Evolutionary conservation across 202 grass and related monocot species (phyloP).

Genomic region (Schoenoplectus triqueter): DNA sequence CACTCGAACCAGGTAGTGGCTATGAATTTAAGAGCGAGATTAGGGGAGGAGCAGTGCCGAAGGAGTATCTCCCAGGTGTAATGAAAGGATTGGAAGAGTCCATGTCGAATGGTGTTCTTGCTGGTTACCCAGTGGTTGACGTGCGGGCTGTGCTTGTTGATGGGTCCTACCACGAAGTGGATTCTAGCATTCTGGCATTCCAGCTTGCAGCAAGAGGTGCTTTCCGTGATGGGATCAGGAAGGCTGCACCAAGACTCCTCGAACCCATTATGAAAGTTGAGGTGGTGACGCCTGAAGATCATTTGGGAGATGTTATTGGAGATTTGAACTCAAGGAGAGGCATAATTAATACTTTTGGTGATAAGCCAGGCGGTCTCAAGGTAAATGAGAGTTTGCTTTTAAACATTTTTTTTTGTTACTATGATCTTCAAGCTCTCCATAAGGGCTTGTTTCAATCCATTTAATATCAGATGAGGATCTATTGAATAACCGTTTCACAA

Average conservation of each 20-base stretch:
- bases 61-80: slow-evolving; percentile 94
- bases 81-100: slow-evolving; percentile 96
- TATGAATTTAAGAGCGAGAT: slow-evolving; percentile 99
- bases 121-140: slow-evolving; percentile 91
- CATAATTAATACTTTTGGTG: slow-evolving; percentile 82
- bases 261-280: slow-evolving; percentile 97
- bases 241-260: slow-evolving; percentile 78
- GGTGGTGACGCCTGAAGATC: slow-evolving; percentile 96
- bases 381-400: slow-evolving; percentile 40
- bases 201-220: slow-evolving; percentile 94
- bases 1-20: slow-evolving; percentile 82
- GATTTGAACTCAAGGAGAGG: slow-evolving; percentile 97
- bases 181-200: slow-evolving; percentile 96
- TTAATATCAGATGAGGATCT: neutral
- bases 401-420: too few species aligned
- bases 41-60: slow-evolving; percentile 90
- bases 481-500: neutral
- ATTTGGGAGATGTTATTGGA: slow-evolving; percentile 99
- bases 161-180: slow-evolving; percentile 96
- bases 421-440: neutral
- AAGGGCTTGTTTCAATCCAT: neutral
- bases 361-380: slow-evolving; percentile 96
- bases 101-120: slow-evolving; percentile 91
- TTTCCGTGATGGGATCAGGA: slow-evolving; percentile 92
- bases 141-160: slow-evolving; percentile 81